A percentile compares a stretch with the other conserved stretches of the same genome.
Conservation (phyloP, 2,329 filamentous ascomycete genomes). For the Stagonosporopsis tanaceti region DNA sequence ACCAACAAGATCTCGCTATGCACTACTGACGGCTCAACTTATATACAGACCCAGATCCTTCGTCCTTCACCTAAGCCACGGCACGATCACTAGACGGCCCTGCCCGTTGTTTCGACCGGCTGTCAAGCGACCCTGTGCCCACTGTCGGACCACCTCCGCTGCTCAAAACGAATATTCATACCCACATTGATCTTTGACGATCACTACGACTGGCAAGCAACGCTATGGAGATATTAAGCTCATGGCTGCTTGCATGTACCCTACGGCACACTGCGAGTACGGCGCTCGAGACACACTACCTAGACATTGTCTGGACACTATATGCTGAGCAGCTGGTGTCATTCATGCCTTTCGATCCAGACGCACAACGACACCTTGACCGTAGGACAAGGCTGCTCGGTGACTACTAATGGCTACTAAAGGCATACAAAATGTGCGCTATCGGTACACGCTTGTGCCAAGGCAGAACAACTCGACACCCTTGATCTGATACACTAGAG, state of each 20-base stretch:
- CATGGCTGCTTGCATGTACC: background rate
- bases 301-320: background rate
- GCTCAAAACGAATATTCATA: background rate
- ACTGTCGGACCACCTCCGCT: constrained; percentile 7
- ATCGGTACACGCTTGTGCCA: background rate
- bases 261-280: background rate
- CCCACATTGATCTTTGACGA: constrained; percentile 4
- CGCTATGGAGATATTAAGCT: background rate
- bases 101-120: constrained; percentile 8
- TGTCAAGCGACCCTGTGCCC: constrained; percentile 2
- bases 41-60: constrained; percentile 4
- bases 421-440: background rate
- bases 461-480: background rate
- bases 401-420: background rate
- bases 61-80: constrained; percentile 12
- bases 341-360: background rate
- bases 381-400: background rate
- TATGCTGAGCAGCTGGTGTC: no score
- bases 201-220: background rate
- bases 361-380: background rate
- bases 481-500: background rate
- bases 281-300: background rate
- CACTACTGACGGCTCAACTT: constrained; percentile 6
- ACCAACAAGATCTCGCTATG: background rate
- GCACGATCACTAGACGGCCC: constrained; percentile 13